Evolutionary conservation across 2,329 filamentous ascomycete genomes (phyloP), one percentile per base, ranked within the genome.

Genomic region (Trichophyton verrucosum): DNA sequence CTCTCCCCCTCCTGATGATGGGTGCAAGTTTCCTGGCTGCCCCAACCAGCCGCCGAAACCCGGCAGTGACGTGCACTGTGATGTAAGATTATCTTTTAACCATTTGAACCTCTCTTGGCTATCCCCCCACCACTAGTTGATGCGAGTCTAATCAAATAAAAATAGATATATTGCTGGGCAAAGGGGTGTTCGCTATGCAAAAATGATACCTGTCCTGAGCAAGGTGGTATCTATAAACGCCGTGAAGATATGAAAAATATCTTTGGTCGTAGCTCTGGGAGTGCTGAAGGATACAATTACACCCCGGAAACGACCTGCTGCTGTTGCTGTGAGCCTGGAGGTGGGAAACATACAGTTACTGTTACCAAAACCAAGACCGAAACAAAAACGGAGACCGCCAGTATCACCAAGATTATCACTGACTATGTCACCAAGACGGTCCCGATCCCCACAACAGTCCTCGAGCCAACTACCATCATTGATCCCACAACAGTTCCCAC

Each of bases 311-410:
- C 15, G 3, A 57, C 55, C 11, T 59, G 57, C 57, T 59, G 57
- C 22, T 59, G 57, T 15, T 59, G 57, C 22, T 59, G 57, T 24
- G 40, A 38, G n/a, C 15, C 40, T 46, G 44, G 22, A 11, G 30
- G 40, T n/a, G n/a, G 47, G n/a, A 56, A 57, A 3, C 33, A 30
- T 17, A 60, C 59, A 2, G 55, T 57, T n/a, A 60, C 53, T n/a
- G 55, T 62, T 42, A 60, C 42, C 47, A 17, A 59, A 22, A 61
- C 58, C 5, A 62, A 61, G 17, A 67, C 58, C 46, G 65, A 60
- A 5, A 61, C 55, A 38, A 58, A 56, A 36, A 67, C 64, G 55
- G 58, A 49, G 38, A 46, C 58, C 2, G 44, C 8, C 9, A 44
- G 20, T 13, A 38, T 56, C 13, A 55, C 57, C 9, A 57, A 40